Conservation (phyloP, 78 protist genomes). For the Isochrysis galbana region DNA sequence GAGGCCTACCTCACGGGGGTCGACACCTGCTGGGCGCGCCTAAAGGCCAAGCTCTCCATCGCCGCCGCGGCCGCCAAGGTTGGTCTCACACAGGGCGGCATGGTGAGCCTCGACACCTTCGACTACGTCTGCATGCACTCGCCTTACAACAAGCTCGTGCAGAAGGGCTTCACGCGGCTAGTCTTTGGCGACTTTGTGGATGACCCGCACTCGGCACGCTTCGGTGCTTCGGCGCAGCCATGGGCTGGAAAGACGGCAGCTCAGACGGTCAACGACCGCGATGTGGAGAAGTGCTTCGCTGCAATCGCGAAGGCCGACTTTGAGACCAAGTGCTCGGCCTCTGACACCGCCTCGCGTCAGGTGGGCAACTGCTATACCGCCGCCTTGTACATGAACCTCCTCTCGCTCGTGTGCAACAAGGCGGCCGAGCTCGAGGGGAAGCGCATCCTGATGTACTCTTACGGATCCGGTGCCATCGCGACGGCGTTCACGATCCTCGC, state of each 20-base stretch:
- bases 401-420: constrained; percentile 65
- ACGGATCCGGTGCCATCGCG: constrained; percentile 93
- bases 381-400: constrained; percentile 80
- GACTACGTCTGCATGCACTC: constrained; percentile 88
- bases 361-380: constrained; percentile 94
- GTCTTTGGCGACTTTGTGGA: neutral
- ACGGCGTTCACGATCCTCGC: constrained; percentile 10
- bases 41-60: neutral
- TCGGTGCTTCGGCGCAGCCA: neutral
- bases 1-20: neutral
- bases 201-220: neutral
- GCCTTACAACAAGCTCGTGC: constrained; percentile 94
- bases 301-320: constrained; percentile 25
- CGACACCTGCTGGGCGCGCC: neutral
- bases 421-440: constrained; percentile 58
- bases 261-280: constrained; percentile 69
- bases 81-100: neutral
- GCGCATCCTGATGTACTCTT: constrained; percentile 83
- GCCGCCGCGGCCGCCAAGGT: neutral
- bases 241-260: neutral
- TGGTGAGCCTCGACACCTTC: constrained; percentile 30
- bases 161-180: constrained; percentile 84
- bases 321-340: constrained; percentile 68
- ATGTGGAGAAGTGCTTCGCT: constrained; percentile 68
- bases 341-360: constrained; percentile 65